Base-by-base conservation (phyloP, 306 rosid genomes). In the Astragalus glycyphyllos region DNA sequence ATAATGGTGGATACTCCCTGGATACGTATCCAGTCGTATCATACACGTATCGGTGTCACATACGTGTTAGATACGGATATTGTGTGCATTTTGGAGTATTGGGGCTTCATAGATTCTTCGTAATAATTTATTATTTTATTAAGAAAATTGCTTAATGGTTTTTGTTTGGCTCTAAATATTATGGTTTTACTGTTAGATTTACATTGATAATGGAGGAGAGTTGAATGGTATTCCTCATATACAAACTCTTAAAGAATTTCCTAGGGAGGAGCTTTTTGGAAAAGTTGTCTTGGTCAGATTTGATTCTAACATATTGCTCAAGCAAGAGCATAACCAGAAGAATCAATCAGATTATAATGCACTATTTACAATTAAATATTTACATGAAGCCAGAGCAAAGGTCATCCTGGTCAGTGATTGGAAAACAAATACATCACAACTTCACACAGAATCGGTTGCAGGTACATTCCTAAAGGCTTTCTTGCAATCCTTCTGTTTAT, bases 221-320 rank as follows among this genome's bases (percentile, higher is more conserved):
- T 75, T 81, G 75, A 87, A 84, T 65, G 79, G 41, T 62, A 60
- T 90, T 59, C 97, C 96, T 8, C 83, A 79, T 77, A 62, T 90
- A 70, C 99, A 80, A 71, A 82, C 97, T 80, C 96, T 94, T 14
- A 68, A 85, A 77, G 81, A 87, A 9, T 90, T 91, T 77, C 89
- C 95, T 26, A 74, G 71, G 83, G 83, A 72, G 81, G 90, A 87
- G 83, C 96, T 94, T 47, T 75, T n/a, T 13, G 79, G 75, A 75
- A 94, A 94, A 81, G 89, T 84, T 74, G 88, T 81, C 65, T 68
- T 90, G 85, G 92, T 94, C 73, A 86, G 97, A 74, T 90, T 90
- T 79, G 97, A 94, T 79, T 86, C 97, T 72, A 82, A 81, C 73
- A 40, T 82, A 62, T 65, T 94, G 83, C 81, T 89, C 77, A 75